A percentile compares a stretch with the other conserved stretches of the same genome.
Evolutionary conservation across 805 yeast genomes (phyloP).

Genomic region (Metschnikowia cubensis): DNA sequence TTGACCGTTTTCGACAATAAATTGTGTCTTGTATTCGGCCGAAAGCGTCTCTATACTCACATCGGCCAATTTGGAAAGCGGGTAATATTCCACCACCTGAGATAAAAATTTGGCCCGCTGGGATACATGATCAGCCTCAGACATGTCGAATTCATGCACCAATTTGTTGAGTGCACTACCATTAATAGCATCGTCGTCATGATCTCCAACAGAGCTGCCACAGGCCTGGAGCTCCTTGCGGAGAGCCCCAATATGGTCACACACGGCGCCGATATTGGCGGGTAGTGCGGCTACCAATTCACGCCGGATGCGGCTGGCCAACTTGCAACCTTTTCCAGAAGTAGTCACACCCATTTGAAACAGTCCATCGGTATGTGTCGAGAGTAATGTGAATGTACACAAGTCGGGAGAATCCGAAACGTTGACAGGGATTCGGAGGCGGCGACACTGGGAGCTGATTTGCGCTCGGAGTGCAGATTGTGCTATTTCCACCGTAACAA

Average conservation of each 20-base stretch:
- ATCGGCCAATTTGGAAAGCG: conserved; percentile 59
- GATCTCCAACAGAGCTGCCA: conserved; percentile 49
- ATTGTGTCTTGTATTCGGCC: conserved; percentile 30
- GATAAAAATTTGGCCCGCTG: conserved; percentile 80
- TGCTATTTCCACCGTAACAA: conserved; percentile 46
- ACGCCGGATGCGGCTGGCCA: conserved; percentile 76
- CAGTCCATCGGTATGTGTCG: conserved; percentile 66
- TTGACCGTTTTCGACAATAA: neutral
- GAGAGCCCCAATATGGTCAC: conserved; percentile 65
- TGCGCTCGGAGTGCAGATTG: conserved; percentile 29
- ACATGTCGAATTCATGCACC: conserved; percentile 55
- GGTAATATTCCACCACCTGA: conserved; percentile 88
- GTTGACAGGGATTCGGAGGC: conserved; percentile 76
- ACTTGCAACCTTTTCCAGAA: conserved; percentile 82
- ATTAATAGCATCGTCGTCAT: conserved; percentile 70
- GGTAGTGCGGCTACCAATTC: conserved; percentile 68
- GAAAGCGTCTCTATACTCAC: conserved; percentile 58
- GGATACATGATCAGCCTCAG: conserved; percentile 46
- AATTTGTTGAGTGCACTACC: conserved; percentile 55
- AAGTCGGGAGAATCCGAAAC: conserved; percentile 67
- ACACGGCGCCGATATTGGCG: conserved; percentile 60
- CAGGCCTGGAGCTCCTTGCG: conserved; percentile 52
- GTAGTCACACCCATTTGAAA: conserved; percentile 84
- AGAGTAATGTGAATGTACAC: conserved; percentile 72
- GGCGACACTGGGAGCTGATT: conserved; percentile 50